Percentiles rank a stretch among this genome's conserved stretches.
phyloP scores from a whole-genome alignment of 768 basidiomycete species.

The Serpula lacrymans region DNA sequence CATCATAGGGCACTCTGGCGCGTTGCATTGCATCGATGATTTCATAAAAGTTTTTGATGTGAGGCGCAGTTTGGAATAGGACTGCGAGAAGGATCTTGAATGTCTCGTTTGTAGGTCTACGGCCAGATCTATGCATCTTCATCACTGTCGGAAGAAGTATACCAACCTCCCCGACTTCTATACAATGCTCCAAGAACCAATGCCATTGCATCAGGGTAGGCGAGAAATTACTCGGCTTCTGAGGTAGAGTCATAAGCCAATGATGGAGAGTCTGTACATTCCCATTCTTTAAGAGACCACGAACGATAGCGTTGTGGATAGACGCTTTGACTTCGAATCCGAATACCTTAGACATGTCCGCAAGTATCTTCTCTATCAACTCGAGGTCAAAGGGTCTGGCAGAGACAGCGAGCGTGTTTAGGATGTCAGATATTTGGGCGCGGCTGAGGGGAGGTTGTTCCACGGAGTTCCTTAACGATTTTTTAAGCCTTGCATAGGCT shows the following conservation, averaged over 20 bases:
- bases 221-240: conserved; percentile 40
- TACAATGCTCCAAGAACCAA: conserved; percentile 43
- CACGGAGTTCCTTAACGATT: conserved; percentile 16
- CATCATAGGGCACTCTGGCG: conserved; percentile 42
- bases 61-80: conserved; percentile 31
- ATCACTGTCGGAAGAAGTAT: conserved; percentile 28
- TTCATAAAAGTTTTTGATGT: conserved; percentile 31
- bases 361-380: conserved; percentile 50
- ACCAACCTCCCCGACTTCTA: conserved; percentile 20
- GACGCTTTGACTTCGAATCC: conserved; percentile 42
- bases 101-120: conserved; percentile 42
- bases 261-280: conserved; percentile 40
- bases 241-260: conserved; percentile 55
- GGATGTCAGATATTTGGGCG: conserved; percentile 34
- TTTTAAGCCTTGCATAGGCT: conserved; percentile 4
- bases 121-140: conserved; percentile 36
- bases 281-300: conserved; percentile 43
- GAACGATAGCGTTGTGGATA: conserved; percentile 47
- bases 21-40: conserved; percentile 47
- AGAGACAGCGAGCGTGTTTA: conserved; percentile 48
- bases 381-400: conserved; percentile 51
- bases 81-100: conserved; percentile 48
- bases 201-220: conserved; percentile 57
- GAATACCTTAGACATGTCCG: conserved; percentile 45
- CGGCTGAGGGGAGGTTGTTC: conserved; percentile 25